These are phyloP conservation scores for Sphenostylis stenocarpa DNA, from an alignment of 306 rosid species.

Conservation along the genomic window DNA sequence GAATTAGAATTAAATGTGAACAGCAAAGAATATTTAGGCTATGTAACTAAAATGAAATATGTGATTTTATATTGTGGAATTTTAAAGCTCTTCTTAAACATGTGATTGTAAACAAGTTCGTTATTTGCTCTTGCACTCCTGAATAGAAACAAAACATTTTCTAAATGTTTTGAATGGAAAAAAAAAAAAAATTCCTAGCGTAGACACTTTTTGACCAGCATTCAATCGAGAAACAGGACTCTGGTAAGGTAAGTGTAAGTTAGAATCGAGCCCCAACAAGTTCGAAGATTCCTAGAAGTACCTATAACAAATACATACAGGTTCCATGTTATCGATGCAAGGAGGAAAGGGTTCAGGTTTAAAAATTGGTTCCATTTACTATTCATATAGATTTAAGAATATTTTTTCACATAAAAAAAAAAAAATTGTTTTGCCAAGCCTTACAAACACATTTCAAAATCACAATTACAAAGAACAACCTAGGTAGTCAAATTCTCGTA, in stretches of 20 bases:
- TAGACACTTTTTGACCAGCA: neutral
- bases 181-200: neutral
- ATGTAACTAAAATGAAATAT: too few relatives aligned
- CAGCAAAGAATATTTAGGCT: too few relatives aligned
- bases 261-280: neutral
- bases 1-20: too few relatives aligned
- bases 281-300: neutral
- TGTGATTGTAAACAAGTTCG: neutral
- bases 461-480: neutral
- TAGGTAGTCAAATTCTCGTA: neutral
- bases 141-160: neutral
- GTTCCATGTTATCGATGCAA: neutral
- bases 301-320: too few relatives aligned
- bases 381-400: neutral
- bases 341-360: neutral
- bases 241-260: neutral
- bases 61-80: neutral
- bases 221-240: neutral
- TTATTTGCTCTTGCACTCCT: neutral
- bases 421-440: neutral
- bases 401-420: neutral
- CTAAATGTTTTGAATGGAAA: neutral
- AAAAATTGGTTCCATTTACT: neutral
- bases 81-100: neutral
- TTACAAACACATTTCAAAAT: neutral